Percentiles rank a stretch among this genome's conserved stretches.
phyloP scores from a whole-genome alignment of 495 filamentous ascomycete species.

The Aspergillus saccharolyticus region DNA sequence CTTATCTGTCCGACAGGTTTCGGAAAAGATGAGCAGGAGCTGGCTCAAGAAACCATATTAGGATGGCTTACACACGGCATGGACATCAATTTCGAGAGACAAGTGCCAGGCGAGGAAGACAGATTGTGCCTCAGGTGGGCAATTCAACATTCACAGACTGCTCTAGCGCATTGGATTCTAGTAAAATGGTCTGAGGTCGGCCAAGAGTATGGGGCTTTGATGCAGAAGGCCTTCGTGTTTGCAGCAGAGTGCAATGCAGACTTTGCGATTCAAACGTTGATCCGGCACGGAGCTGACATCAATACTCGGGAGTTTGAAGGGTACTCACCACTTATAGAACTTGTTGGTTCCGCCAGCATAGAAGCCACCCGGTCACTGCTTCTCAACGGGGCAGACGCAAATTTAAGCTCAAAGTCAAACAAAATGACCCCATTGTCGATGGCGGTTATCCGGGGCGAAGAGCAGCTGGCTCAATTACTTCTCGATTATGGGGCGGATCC shows the following conservation, averaged over 20 bases:
- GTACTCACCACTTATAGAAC: constrained; percentile 14
- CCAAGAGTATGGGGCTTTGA: background rate
- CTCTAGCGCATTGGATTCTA: constrained; percentile 14
- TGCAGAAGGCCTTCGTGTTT: constrained; percentile 6
- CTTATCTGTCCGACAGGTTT: too few relatives aligned
- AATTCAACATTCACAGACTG: background rate
- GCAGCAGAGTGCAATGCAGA: constrained; percentile 12
- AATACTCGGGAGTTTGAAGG: background rate
- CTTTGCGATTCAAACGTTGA: constrained; percentile 15
- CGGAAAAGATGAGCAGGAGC: background rate
- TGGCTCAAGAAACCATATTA: constrained; percentile 5
- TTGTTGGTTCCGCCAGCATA: background rate
- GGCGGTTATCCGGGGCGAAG: constrained; percentile 12
- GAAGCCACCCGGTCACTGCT: constrained; percentile 10
- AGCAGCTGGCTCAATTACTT: constrained; percentile 14
- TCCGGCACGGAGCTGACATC: constrained; percentile 16
- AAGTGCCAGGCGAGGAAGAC: constrained; percentile 2
- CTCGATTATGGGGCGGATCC: constrained; percentile 17
- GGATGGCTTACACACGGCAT: constrained; percentile 10
- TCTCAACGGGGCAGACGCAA: constrained; percentile 17
- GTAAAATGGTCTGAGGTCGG: constrained; percentile 16
- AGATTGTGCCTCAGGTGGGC: constrained; percentile 12
- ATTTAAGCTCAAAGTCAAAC: constrained; percentile 2
- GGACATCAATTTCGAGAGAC: background rate
- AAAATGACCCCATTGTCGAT: constrained; percentile 7